Base-by-base conservation (phyloP, 2,329 filamentous ascomycete species). In the Colletotrichum orbiculare region DNA sequence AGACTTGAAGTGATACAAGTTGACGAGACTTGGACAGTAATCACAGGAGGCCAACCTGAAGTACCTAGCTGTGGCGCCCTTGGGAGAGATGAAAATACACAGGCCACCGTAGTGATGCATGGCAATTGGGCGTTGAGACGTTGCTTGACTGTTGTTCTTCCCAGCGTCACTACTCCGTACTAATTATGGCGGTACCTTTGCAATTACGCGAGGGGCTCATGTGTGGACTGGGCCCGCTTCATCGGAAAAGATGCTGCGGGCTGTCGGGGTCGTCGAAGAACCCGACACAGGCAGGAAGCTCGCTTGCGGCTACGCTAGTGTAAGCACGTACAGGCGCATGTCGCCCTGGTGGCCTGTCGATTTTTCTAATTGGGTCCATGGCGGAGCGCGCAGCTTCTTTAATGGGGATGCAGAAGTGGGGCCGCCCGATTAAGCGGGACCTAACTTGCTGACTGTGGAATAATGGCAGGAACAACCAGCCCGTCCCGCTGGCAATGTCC, bases 241-340 rank as follows among this genome's bases (percentile, higher is more conserved):
- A 8, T 25, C 39, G 52, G 63, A 47, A n/a, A 33, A n/a, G 34
- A 41, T n/a, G 57, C 25, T 52, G 57, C 63, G 63, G 63, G 63
- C 57, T 66, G 53, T 66, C 63, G 63, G 63, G 58, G 47, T 63
- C 46, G 41, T 66, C 58, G 63, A 63, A 57, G 43, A 66, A 37
- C 59, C 63, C 63, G 63, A 66, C 53, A 50, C 56, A 41, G 34
- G 49, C 56, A 55, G n/a, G 50, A 41, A 56, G 52, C 62, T 65
- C 62, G 62, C 62, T 65, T 62, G 52, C 37, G 62, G 58, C 62
- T 48, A 9, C 34, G 38, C 60, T 48, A 46, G 45, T 38, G n/a
- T 43, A 58, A 46, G 55, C 50, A 50, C 55, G 38, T 35, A 6
- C 33, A 25, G 25, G 25, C 25, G 4, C 25, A 25, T 25, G 25